These are phyloP conservation scores for Claviceps spartinae DNA, from an alignment of 2,329 filamentous ascomycete genomes.

Conservation along the genomic window DNA sequence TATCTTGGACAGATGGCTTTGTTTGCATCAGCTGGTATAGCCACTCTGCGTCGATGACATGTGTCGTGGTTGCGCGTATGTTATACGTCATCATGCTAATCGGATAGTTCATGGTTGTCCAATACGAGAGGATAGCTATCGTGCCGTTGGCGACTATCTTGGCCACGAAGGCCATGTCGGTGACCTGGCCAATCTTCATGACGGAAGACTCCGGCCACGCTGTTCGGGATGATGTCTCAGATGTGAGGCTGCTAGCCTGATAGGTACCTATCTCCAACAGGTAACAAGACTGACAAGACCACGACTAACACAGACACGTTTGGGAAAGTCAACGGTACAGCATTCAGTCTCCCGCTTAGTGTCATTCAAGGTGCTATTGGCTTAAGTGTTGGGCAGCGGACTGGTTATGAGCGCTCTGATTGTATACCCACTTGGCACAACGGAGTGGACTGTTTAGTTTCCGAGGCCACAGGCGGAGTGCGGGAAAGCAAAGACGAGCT, in stretches of 20 bases:
- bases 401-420: conserved; percentile 41
- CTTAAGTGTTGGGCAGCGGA: conserved; percentile 38
- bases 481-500: not conserved
- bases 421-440: conserved; percentile 42
- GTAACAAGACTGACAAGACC: no score
- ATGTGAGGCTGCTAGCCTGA: no score
- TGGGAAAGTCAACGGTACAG: conserved; percentile 26
- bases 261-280: no score
- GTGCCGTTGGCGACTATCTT: conserved; percentile 14
- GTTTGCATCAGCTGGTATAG: conserved; percentile 41
- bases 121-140: not conserved
- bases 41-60: conserved; percentile 52
- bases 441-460: conserved; percentile 44
- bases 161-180: conserved; percentile 3
- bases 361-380: conserved; percentile 49
- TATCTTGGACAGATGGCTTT: no score
- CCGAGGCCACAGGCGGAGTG: conserved; percentile 15
- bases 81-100: conserved; percentile 20
- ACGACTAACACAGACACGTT: conserved; percentile 5
- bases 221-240: not conserved
- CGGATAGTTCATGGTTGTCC: conserved; percentile 25
- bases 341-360: conserved; percentile 41
- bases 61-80: conserved; percentile 16
- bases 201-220: conserved; percentile 6
- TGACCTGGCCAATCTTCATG: conserved; percentile 9